Base-by-base conservation (phyloP, 2,329 filamentous ascomycete species). In the Fusarium succisae region DNA sequence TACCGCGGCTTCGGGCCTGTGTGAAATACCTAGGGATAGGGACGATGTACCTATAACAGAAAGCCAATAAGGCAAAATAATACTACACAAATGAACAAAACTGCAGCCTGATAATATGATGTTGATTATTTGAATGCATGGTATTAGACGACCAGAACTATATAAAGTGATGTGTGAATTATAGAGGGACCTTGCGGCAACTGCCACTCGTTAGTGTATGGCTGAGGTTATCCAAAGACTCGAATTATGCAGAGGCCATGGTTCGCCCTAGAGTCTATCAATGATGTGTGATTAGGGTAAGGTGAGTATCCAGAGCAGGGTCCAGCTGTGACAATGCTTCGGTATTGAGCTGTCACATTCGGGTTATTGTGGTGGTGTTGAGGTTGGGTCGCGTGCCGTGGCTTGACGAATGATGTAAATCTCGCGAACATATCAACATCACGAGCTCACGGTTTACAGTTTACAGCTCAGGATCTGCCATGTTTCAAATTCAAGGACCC, bases 21-120 rank as follows among this genome's bases (percentile, higher is more conserved):
- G 74, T 77, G 74, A 60, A 45, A 76, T 73, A 47, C 24, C 24
- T 47, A 68, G 66, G 62, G 55, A 66, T 60, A 61, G 57, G 64
- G 53, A 66, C 47, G 39, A 55, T 75, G 72, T 74, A 75, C 72
- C 70, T 70, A 70, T 71, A 71, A 70, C 61, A 66, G 51, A 54
- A 75, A 63, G 64, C 72, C 72, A 59, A 14, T 45, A 55, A 72
- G 68, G 72, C 72, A 61, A 70, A 66, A 37, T 74, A 74, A 74
- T 75, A 74, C 59, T 37, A 75, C 45, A 60, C 41, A 74, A 74
- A 74, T 60, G 63, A 75, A 53, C 56, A 59, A 75, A 54, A 24
- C 3, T 28, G 4, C 12, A 15, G 12, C 5, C 4, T 12, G 28
- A 28, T 39, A 28, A 35, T 14, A 30, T 38, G 48, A 53, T 37